These are phyloP conservation scores for Laburnicola sp. DNA, from an alignment of 2,329 filamentous ascomycete genomes.

Conservation along the genomic window DNA sequence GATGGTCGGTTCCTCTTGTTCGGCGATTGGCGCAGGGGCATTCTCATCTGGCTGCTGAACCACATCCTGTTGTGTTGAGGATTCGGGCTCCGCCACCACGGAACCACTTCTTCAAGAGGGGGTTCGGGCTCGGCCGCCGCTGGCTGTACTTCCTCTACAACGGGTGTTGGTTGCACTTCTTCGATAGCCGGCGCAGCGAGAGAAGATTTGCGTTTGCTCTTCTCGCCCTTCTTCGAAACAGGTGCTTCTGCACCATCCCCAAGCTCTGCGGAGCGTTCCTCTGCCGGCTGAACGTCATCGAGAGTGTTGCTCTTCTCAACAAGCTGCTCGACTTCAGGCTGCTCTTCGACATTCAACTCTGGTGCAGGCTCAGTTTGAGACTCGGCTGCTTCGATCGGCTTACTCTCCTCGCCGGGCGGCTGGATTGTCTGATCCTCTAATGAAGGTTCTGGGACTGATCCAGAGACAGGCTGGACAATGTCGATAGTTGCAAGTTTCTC, in stretches of 20 bases:
- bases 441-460: background rate
- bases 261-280: background rate
- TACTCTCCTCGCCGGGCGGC: background rate
- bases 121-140: background rate
- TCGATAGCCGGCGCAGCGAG: background rate
- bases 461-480: background rate
- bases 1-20: background rate
- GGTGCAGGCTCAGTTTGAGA: background rate
- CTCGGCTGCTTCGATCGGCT: background rate
- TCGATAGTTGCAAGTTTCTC: background rate
- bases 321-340: background rate
- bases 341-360: background rate
- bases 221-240: slow-evolving; percentile 25
- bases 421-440: background rate
- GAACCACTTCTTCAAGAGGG: background rate
- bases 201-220: slow-evolving; percentile 21
- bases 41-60: background rate
- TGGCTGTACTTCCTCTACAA: too few species aligned
- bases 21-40: background rate
- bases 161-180: background rate
- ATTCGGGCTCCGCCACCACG: background rate
- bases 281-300: background rate
- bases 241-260: slow-evolving; percentile 12
- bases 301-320: background rate
- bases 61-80: background rate